Percentiles rank a stretch among this genome's conserved stretches.
These are phyloP conservation scores for Heritiera fomes DNA, from an alignment of 345 rosid species.

Conservation along the genomic window DNA sequence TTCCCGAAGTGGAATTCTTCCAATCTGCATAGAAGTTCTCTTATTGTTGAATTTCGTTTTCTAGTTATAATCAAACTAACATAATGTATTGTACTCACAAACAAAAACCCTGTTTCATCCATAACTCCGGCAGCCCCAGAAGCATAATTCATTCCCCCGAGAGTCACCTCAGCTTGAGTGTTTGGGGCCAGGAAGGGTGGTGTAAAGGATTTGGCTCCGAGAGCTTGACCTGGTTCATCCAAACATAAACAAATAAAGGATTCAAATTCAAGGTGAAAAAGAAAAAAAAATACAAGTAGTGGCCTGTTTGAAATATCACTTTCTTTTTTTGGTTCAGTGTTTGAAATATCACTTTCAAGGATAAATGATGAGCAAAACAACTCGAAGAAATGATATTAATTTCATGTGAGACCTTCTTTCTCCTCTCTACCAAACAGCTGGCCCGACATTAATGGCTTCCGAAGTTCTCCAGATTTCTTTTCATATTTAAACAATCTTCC, in stretches of 20 bases:
- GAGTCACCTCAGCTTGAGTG: slow-evolving; percentile 30
- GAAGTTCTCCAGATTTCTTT: neutral
- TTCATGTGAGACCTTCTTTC: neutral
- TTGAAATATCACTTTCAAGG: slow-evolving; percentile 3
- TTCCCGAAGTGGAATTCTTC: slow-evolving; percentile 46
- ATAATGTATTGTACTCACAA: slow-evolving; percentile 33
- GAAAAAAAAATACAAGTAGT: neutral
- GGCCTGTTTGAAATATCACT: neutral
- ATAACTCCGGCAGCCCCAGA: slow-evolving; percentile 61
- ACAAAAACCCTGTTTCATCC: slow-evolving; percentile 49
- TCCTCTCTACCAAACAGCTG: neutral
- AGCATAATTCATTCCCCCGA: slow-evolving; percentile 52
- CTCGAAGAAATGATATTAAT: neutral
- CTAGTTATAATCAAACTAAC: neutral
- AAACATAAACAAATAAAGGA: neutral
- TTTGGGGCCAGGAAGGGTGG: slow-evolving; percentile 48
- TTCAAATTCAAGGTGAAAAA: neutral
- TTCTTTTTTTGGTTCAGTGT: neutral
- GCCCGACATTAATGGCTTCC: slow-evolving; percentile 3
- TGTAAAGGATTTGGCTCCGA: slow-evolving; percentile 53
- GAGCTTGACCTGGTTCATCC: slow-evolving; percentile 39
- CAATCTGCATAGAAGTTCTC: slow-evolving; percentile 39
- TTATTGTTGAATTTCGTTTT: neutral
- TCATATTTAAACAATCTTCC: neutral
- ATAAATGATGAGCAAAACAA: neutral